Base-by-base conservation (phyloP, 331 rosid genomes). In the Cydonia oblonga region DNA sequence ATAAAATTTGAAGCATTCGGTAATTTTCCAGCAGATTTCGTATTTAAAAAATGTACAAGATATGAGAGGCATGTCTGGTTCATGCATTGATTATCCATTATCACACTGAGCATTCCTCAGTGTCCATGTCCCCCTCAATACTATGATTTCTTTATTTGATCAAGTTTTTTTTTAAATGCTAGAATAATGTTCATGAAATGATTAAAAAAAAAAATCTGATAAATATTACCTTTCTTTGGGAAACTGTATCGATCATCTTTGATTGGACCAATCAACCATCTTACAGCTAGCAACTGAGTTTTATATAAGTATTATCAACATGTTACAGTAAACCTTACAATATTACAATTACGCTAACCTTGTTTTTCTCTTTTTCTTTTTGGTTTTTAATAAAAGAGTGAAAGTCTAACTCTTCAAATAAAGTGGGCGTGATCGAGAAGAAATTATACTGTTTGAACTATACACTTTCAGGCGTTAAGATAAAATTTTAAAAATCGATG, bases 71-170 rank as follows among this genome's bases (percentile, higher is more conserved):
- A 74, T 78, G 82, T 78, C 70, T 88, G 82, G 79, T 62, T 76
- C 76, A 59, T 74, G 87, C 87, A 82, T 82, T 86, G 70, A 84
- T 76, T 23, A 25, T 73, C 77, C 75, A 75, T 64, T 26, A 80
- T 66, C 75, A 75, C 70, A 11, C 42, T 58, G 13, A 64, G 60
- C 76, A 77, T 79, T 70, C 73, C 64, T 75, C 25, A 51, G 56
- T 83, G 80, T 76, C 80, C 54, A 53, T 76, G 85, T 75, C 80
- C 71, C 86, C 86, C 76, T 76, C 44, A 80, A 75, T 75, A 78
- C 33, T 29, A 54, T 78, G 61, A 42, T 56, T 60, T 14, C 33
- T 11, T 38, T 35, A 5, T n/a, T 56, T 26, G 46, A 22, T 69
- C 19, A 18, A 14, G 6, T 35, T 26, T 57, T 68, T 68, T 66